Evolutionary conservation across 2,329 filamentous ascomycete species (phyloP), one percentile per base, ranked within the genome.

Genomic region (Pyricularia pennisetigena): DNA sequence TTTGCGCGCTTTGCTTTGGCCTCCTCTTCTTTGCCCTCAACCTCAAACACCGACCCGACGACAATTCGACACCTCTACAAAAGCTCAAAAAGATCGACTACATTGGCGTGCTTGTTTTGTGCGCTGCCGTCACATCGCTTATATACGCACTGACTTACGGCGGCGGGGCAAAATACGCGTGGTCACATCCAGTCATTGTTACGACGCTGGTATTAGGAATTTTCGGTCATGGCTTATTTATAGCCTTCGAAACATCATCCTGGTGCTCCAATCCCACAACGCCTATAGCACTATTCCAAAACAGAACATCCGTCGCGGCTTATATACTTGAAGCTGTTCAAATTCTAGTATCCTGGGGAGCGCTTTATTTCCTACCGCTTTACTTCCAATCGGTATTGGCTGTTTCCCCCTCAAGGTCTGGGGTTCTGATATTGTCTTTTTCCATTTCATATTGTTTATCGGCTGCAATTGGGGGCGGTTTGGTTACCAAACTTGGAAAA

Each of bases 211-310:
- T 28, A 3, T 12, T 64, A 9, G 62, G 62, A 2, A 59, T 59
- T 59, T 24, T 59, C 4, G 54, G 54, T n/a, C 54, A 59, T 59
- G 54, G 20, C 23, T 23, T 24, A 9, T 59, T 59, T 20, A n/a
- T 41, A 23, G 23, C 20, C 30, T 41, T 65, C 32, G 35, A 65
- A 59, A n/a, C 54, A 16, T 65, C 23, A 23, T 7, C 30, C 14
- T 65, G 69, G 29, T 68, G 67, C 24, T 70, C 71, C 64, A 75
- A 79, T 61, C 74, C 77, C 5, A 78, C 79, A 66, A 80, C 84
- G 71, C 81, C 82, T 0, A 75, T 77, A 0, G 73, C 75, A 24
- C 74, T 85, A 28, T 84, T 85, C 74, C 74, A 73, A 1, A 83
- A 82, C 71, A 76, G 79, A 4, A 84, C 82, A 2, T 75, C 72